Percentiles rank a stretch among this genome's conserved stretches.
phyloP scores from a whole-genome alignment of 1,139 yeast species.

The Blastobotrys persicus region DNA sequence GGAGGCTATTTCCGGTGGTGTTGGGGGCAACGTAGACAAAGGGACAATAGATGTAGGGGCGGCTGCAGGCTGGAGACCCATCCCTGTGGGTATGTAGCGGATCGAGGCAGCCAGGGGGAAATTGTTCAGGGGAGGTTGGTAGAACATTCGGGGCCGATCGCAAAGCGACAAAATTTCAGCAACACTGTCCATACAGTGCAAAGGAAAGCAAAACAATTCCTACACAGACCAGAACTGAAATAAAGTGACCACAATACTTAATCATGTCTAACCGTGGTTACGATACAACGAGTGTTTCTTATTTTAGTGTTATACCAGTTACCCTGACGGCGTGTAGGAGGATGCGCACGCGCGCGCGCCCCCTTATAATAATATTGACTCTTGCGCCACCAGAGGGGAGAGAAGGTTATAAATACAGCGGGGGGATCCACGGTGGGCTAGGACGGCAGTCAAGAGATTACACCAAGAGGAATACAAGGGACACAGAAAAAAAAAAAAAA shows the following conservation, averaged over 20 bases:
- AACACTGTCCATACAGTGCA: no score
- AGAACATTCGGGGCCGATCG: no score
- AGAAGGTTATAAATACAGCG: neutral
- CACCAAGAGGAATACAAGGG: constrained; percentile 4
- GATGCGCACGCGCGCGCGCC: constrained; percentile 4
- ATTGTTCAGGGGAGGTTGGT: neutral
- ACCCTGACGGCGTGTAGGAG: neutral
- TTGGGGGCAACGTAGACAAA: no score
- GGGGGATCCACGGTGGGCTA: neutral
- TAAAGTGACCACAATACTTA: no score
- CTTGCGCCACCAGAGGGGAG: neutral
- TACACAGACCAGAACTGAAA: no score
- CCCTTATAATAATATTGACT: constrained; percentile 1
- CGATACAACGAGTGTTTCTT: no score
- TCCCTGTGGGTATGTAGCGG: neutral
- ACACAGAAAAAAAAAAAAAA: no score
- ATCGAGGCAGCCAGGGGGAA: neutral
- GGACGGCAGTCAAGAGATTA: constrained; percentile 6
- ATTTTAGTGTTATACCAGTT: neutral
- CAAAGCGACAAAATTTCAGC: no score
- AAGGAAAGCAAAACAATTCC: no score
- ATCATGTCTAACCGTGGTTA: no score
- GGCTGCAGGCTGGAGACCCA: no score
- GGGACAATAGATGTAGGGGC: no score
- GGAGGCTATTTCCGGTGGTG: neutral